Conservation (phyloP, 495 filamentous ascomycete genomes). For the Bathelium albidoporum region DNA sequence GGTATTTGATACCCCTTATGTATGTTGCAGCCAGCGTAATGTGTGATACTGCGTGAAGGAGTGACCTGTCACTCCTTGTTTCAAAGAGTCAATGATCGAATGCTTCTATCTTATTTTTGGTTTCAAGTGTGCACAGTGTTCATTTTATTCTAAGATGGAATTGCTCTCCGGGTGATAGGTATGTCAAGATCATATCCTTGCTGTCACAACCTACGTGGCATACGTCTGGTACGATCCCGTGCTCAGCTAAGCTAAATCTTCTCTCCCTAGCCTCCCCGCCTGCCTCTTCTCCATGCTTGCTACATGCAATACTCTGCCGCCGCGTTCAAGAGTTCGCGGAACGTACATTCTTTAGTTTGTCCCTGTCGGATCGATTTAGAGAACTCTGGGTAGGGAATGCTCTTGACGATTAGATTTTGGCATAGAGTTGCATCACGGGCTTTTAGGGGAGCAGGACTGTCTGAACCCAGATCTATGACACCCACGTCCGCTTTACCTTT, state of each 20-base stretch:
- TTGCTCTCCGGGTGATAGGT: no score
- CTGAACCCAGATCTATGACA: no score
- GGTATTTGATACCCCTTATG: background rate
- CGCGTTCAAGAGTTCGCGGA: background rate
- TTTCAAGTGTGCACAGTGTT: background rate
- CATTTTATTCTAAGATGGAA: no score
- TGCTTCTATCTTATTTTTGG: no score
- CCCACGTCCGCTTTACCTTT: no score
- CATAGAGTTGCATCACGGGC: no score
- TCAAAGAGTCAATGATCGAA: background rate
- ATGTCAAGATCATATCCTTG: no score
- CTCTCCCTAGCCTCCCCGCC: no score
- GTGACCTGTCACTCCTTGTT: background rate
- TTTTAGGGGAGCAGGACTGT: no score
- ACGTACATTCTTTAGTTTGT: background rate
- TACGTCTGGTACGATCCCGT: no score
- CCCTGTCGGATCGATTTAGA: background rate
- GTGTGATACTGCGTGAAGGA: background rate
- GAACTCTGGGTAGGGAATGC: background rate
- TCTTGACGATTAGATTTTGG: background rate
- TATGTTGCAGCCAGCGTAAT: background rate
- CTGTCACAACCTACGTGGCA: no score
- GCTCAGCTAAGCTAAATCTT: no score
- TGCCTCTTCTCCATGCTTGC: background rate
- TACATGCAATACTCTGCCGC: background rate